Evolutionary conservation across 768 basidiomycete species (phyloP), one percentile per base, ranked within the genome.

Genomic region (Astraeus odoratus): DNA sequence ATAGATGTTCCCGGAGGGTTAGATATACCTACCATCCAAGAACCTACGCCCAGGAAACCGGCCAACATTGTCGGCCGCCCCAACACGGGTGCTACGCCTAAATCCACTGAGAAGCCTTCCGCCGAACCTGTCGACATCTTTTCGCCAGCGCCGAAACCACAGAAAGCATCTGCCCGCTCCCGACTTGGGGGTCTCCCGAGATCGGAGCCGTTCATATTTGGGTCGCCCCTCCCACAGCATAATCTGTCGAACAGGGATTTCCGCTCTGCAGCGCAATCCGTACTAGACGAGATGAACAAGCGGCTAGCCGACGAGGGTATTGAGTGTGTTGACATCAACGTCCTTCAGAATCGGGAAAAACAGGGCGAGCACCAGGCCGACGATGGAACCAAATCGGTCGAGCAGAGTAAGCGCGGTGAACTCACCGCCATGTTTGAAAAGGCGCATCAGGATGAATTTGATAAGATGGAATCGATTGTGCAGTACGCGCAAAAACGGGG

Each of bases 221-320:
- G 87, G 20, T 89, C 87, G 0, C 82, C 86, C 0, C 71, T 77
- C 3, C 78, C 83, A 6, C 75, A 76, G 47, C 71, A 85, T 54
- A 72, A 67, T 37, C 72, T 76, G 35, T 78, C 81, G 25, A 80
- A 85, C 51, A 63, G 67, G n/a, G 75, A 82, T 41, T 90, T 91
- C 65, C 73, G 71, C 42, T 61, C 68, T 2, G 81, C 82, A 0
- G 82, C 86, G 0, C 71, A 77, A n/a, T 74, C 75, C 18, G 80
- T 92, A 23, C 67, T 91, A 24, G 83, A 81, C 40, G 89, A 92
- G 63, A 87, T 92, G 83, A 89, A 90, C 58, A 69, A 72, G 41
- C 78, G 85, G 2, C 71, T 90, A 8, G 72, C 70, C 3, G 72
- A 70, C 7, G 75, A 76, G 5, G 82, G 81, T 1, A 72, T 78